These are phyloP conservation scores for Coccomyxa subellipsoidea DNA, from an alignment of 163 green algal genomes.

Conservation along the genomic window DNA sequence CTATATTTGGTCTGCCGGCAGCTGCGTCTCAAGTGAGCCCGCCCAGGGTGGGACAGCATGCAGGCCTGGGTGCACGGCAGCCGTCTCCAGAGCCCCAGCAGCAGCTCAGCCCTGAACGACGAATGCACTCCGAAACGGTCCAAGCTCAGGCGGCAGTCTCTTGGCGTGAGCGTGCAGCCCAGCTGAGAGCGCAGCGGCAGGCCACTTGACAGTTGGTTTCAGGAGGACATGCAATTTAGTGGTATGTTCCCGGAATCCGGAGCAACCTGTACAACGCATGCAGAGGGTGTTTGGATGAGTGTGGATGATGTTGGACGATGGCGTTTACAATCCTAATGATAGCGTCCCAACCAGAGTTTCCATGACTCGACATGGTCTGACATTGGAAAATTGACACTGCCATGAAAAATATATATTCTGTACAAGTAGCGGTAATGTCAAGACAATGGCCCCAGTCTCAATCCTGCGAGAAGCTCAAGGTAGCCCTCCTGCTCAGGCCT, in stretches of 20 bases:
- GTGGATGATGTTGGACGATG: too few species aligned
- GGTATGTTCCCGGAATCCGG: too few species aligned
- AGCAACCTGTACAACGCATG: too few species aligned
- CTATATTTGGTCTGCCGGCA: background rate
- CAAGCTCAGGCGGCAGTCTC: background rate
- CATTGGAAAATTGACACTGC: too few species aligned
- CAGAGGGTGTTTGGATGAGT: too few species aligned
- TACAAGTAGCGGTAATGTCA: background rate
- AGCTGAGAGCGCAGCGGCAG: background rate
- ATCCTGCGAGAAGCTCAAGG: slow-evolving; percentile 51
- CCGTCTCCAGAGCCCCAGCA: background rate
- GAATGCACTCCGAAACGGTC: background rate
- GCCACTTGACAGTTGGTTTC: background rate
- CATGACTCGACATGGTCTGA: too few species aligned
- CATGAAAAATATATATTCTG: too few species aligned
- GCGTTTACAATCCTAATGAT: too few species aligned
- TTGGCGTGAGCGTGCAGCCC: background rate
- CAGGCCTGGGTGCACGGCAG: background rate
- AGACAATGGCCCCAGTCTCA: slow-evolving; percentile 26
- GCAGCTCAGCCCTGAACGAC: background rate
- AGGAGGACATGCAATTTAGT: too few species aligned
- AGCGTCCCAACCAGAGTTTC: too few species aligned
- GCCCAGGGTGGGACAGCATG: background rate
- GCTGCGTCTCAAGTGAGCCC: background rate
- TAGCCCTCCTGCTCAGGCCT: slow-evolving; percentile 70